Base-by-base conservation (phyloP, 306 rosid genomes). In the Cyamopsis tetragonoloba region DNA sequence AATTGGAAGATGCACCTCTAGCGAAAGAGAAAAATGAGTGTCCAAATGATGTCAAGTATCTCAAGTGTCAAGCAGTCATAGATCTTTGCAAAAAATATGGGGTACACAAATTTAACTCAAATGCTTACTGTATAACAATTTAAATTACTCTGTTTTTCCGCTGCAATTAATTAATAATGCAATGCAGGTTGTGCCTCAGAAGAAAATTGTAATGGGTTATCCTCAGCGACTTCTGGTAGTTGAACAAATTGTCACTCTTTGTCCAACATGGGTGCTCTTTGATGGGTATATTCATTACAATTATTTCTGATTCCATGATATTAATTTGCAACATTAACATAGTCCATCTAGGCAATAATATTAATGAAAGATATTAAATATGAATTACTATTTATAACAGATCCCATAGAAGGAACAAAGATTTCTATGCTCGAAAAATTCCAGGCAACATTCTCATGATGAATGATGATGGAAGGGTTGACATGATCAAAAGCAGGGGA, bases 171-270 rank as follows among this genome's bases (percentile, higher is more conserved):
- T 57, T 27, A 47, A 2, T 57, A 10, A 6, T 37, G 18, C 35
- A 23, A 12, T 49, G 64, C 55, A 85, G 89, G 89, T 81, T 68
- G 70, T 81, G 20, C 84, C 74, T 2, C 79, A 70, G 34, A 88
- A 83, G 75, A 81, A 78, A 74, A 71, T 70, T 9, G 79, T 82
- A 38, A 85, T 88, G 89, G 91, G 85, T 53, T 80, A 73, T 68
- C 88, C 89, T 30, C 53, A 26, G 12, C 38, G 71, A 28, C 31
- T 55, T 18, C 49, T 76, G 43, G 85, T 79, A 30, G 62, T 62
- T 10, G 77, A 82, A 46, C 74, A 84, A 72, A 63, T 82, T 48
- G 61, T 47, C 13, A 60, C 62, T 58, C 80, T 89, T 71, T 62
- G 58, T 78, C 75, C 89, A 0, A 76, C 86, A 42, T 77, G 59